Percentiles rank a stretch among this genome's conserved stretches.
Evolutionary conservation across 2,329 filamentous ascomycete species (phyloP).

Genomic region (Pseudocercospora pini-densiflorae): DNA sequence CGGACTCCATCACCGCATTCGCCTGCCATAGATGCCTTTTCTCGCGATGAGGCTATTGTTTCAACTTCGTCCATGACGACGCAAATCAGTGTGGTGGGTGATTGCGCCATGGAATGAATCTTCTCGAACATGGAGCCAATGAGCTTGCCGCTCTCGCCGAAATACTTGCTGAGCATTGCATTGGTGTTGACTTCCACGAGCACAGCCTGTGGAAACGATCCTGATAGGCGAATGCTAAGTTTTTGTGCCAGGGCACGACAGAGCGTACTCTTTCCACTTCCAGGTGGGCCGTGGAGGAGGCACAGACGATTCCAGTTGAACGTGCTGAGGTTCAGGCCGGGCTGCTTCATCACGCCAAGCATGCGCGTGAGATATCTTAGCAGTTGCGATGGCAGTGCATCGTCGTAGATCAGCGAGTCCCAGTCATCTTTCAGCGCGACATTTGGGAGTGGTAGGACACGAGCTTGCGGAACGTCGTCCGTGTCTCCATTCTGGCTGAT

Average conservation of each 20-base stretch:
- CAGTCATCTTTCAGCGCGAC: slow-evolving; percentile 48
- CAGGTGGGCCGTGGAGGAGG: slow-evolving; percentile 50
- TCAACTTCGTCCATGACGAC: slow-evolving; percentile 59
- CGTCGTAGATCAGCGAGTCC: slow-evolving; percentile 53
- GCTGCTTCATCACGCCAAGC: slow-evolving; percentile 42
- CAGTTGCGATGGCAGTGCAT: slow-evolving; percentile 47
- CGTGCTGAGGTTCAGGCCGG: slow-evolving; percentile 42
- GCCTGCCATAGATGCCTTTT: slow-evolving; percentile 44
- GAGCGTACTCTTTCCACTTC: slow-evolving; percentile 50
- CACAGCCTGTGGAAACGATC: slow-evolving; percentile 40
- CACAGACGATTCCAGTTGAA: slow-evolving; percentile 53
- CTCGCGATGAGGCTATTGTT: slow-evolving; percentile 51
- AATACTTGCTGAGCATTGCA: slow-evolving; percentile 53
- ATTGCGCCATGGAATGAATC: slow-evolving; percentile 43
- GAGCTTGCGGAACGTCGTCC: slow-evolving; percentile 39
- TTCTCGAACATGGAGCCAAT: slow-evolving; percentile 50
- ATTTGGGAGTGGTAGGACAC: slow-evolving; percentile 44
- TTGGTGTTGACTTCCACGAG: slow-evolving; percentile 54
- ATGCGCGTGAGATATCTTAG: slow-evolving; percentile 46
- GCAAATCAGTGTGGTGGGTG: slow-evolving; percentile 48
- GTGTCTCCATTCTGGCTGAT: slow-evolving; percentile 32
- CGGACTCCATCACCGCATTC: slow-evolving; percentile 54
- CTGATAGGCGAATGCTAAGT: slow-evolving; percentile 51
- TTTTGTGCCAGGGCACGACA: slow-evolving; percentile 57
- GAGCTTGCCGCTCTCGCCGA: slow-evolving; percentile 53